Evolutionary conservation across 2,329 filamentous ascomycete species (phyloP).

Genomic region (Monosporascus cannonballus): DNA sequence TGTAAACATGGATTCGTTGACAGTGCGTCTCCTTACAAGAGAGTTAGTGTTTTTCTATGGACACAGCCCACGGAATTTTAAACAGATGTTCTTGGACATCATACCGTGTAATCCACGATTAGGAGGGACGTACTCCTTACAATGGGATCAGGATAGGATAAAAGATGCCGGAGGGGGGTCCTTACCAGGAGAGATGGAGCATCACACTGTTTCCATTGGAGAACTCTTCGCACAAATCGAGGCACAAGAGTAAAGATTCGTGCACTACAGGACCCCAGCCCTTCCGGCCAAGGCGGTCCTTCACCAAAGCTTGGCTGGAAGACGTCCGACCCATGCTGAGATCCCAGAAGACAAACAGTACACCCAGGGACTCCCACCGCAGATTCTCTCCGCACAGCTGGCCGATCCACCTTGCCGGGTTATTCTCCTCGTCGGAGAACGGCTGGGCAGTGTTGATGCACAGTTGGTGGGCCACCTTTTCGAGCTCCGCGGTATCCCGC

Average conservation of each 20-base stretch:
- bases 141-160: no score
- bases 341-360: slow-evolving; percentile 28
- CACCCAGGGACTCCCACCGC: slow-evolving; percentile 38
- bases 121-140: no score
- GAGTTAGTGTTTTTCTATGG: neutral
- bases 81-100: no score
- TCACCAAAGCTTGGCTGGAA: slow-evolving; percentile 1
- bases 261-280: slow-evolving; percentile 8
- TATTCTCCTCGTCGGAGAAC: slow-evolving; percentile 28
- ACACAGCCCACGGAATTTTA: no score
- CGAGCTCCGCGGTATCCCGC: slow-evolving; percentile 21
- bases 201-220: slow-evolving; percentile 20
- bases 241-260: slow-evolving; percentile 17
- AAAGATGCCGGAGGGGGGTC: neutral
- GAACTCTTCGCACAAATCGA: slow-evolving; percentile 21
- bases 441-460: slow-evolving; percentile 32
- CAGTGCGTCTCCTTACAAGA: slow-evolving; percentile 5
- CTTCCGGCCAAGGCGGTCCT: slow-evolving; percentile 5
- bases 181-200: slow-evolving; percentile 6
- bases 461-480: slow-evolving; percentile 29
- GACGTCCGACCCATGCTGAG: slow-evolving; percentile 2
- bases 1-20: slow-evolving; percentile 14
- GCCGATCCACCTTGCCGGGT: slow-evolving; percentile 30
- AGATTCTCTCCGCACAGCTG: slow-evolving; percentile 32
- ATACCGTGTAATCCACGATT: no score